Percentiles rank a stretch among this genome's conserved stretches.
Conservation (phyloP, 1,139 yeast genomes). For the Suhomyces bribrorum region DNA sequence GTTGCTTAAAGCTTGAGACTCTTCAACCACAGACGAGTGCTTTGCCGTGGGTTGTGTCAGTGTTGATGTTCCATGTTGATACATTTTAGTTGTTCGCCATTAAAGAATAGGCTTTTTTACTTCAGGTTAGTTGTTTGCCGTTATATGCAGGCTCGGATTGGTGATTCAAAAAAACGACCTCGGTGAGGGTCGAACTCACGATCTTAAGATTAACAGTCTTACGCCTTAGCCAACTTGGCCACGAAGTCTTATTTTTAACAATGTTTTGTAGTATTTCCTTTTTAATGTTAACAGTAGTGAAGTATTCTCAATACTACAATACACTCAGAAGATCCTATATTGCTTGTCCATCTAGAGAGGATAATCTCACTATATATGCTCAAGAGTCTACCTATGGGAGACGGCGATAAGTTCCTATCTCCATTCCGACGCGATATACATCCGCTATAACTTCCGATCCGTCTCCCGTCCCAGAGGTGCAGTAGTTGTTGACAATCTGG, state of each 20-base stretch:
- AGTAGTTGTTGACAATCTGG: too few species aligned
- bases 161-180: slow-evolving; percentile 36
- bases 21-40: slow-evolving; percentile 5
- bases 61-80: slow-evolving; percentile 4
- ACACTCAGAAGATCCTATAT: too few species aligned
- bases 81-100: slow-evolving; percentile 3
- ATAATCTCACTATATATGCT: too few species aligned
- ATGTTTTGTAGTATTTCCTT: background rate
- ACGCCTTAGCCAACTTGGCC: slow-evolving; percentile 62
- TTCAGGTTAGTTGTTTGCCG: slow-evolving; percentile 4
- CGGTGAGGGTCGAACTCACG: slow-evolving; percentile 51
- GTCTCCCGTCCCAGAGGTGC: too few species aligned
- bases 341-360: too few species aligned
- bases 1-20: slow-evolving; percentile 15
- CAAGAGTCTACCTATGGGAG: too few species aligned
- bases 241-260: slow-evolving; percentile 38
- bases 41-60: slow-evolving; percentile 3
- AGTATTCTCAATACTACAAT: too few species aligned
- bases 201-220: slow-evolving; percentile 53
- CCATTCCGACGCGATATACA: too few species aligned
- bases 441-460: too few species aligned
- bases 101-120: too few species aligned
- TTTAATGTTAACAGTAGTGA: background rate
- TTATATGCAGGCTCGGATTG: slow-evolving; percentile 8
- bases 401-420: too few species aligned